Conservation (phyloP, 208 protist species). For the Leishmania aethiopica region DNA sequence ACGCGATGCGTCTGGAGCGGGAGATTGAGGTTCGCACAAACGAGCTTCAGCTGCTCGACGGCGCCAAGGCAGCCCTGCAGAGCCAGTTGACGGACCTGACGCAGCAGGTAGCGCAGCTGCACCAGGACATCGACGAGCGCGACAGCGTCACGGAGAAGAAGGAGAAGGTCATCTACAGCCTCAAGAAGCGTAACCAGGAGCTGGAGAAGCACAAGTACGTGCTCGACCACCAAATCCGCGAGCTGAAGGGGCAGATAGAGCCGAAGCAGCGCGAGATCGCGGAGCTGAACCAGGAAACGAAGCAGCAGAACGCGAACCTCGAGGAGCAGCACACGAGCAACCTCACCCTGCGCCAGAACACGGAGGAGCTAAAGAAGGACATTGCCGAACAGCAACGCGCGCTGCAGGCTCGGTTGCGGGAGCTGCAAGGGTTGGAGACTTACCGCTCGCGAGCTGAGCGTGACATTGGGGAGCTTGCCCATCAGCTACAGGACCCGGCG, state of each 20-base stretch:
- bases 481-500: slow-evolving; percentile 91
- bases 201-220: slow-evolving; percentile 99
- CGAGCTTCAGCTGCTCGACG: slow-evolving; percentile 77
- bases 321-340: slow-evolving; percentile 92
- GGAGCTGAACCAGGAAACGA: slow-evolving; percentile 91
- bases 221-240: slow-evolving; percentile 97
- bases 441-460: slow-evolving; percentile 82
- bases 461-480: slow-evolving; percentile 84
- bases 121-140: slow-evolving; percentile 94
- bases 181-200: slow-evolving; percentile 98
- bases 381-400: slow-evolving; percentile 86
- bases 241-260: slow-evolving; percentile 98
- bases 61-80: slow-evolving; percentile 68
- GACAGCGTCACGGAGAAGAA: slow-evolving; percentile 95
- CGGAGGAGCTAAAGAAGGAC: slow-evolving; percentile 91
- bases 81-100: slow-evolving; percentile 86
- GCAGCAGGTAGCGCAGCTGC: slow-evolving; percentile 86
- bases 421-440: slow-evolving; percentile 90
- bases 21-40: slow-evolving; percentile 89
- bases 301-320: slow-evolving; percentile 91
- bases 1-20: slow-evolving; percentile 87
- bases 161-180: slow-evolving; percentile 96
- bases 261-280: slow-evolving; percentile 95
- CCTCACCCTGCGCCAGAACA: slow-evolving; percentile 84
- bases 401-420: slow-evolving; percentile 70